Conservation (phyloP, 768 basidiomycete genomes). For the Cystobasidium ongulense region DNA sequence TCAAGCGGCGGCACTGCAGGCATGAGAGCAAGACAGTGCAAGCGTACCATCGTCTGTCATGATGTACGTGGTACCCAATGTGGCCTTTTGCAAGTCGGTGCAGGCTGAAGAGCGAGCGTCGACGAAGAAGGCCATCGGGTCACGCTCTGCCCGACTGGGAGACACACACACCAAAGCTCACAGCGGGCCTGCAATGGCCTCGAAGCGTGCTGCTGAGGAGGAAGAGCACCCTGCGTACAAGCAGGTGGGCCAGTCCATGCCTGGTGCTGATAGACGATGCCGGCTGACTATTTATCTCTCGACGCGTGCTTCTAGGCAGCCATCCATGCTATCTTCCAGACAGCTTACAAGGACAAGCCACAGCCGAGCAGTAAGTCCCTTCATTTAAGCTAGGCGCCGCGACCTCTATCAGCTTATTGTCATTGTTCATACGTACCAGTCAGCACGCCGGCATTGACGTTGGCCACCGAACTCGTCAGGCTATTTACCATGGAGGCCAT, state of each 20-base stretch:
- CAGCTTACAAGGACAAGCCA: constrained; percentile 2
- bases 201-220: neutral
- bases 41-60: constrained; percentile 28
- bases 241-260: neutral
- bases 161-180: neutral
- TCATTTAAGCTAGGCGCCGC: neutral
- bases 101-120: too few species aligned
- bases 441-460: constrained; percentile 4
- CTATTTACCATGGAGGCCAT: constrained; percentile 25
- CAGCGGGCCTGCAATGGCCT: neutral
- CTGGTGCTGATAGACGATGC: too few species aligned
- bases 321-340: constrained; percentile 9
- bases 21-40: neutral
- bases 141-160: neutral
- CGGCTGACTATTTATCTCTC: neutral
- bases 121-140: neutral
- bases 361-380: constrained; percentile 3
- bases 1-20: neutral
- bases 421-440: neutral
- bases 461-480: constrained; percentile 16
- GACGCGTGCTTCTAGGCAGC: neutral
- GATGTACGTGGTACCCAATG: too few species aligned
- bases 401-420: neutral
- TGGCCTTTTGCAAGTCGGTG: too few species aligned
- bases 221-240: constrained; percentile 12